phyloP scores from a whole-genome alignment of 352 stramenopile genomes.

The Phytophthora palmivora region DNA sequence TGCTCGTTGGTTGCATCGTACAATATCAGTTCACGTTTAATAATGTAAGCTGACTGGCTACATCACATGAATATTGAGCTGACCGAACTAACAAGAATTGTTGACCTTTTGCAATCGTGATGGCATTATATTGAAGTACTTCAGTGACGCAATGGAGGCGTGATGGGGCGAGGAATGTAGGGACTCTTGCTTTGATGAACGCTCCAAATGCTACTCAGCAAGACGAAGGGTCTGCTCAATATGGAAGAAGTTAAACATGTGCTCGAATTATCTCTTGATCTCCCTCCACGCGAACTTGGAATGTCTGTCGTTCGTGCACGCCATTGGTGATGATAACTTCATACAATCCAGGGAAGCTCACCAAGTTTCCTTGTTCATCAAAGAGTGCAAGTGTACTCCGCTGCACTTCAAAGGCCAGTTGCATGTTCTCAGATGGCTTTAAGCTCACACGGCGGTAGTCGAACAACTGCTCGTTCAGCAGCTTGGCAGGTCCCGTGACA shows the following conservation, averaged over 20 bases:
- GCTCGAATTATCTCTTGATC: constrained; percentile 3
- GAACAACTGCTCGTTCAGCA: constrained; percentile 10
- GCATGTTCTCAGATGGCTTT: neutral
- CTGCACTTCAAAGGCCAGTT: neutral
- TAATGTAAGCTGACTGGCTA: too few relatives aligned
- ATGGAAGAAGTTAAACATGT: neutral
- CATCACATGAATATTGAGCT: too few relatives aligned
- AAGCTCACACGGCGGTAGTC: constrained; percentile 1
- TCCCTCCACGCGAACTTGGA: constrained; percentile 2
- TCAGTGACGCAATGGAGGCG: too few relatives aligned
- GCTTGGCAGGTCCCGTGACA: neutral
- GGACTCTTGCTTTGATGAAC: too few relatives aligned
- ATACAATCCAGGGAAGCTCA: constrained; percentile 3
- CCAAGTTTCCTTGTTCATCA: constrained; percentile 5
- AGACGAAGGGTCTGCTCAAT: too few relatives aligned
- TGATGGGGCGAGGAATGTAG: too few relatives aligned
- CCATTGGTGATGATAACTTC: constrained; percentile 7
- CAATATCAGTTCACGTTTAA: too few relatives aligned
- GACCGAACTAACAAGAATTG: too few relatives aligned
- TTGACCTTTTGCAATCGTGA: too few relatives aligned
- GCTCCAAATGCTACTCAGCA: too few relatives aligned
- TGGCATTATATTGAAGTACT: too few relatives aligned
- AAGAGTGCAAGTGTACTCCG: constrained; percentile 1
- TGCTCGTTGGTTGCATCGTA: too few relatives aligned
- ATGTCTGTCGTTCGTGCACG: neutral